These are phyloP conservation scores for Castanea mollissima DNA, from an alignment of 306 rosid species.

Conservation along the genomic window DNA sequence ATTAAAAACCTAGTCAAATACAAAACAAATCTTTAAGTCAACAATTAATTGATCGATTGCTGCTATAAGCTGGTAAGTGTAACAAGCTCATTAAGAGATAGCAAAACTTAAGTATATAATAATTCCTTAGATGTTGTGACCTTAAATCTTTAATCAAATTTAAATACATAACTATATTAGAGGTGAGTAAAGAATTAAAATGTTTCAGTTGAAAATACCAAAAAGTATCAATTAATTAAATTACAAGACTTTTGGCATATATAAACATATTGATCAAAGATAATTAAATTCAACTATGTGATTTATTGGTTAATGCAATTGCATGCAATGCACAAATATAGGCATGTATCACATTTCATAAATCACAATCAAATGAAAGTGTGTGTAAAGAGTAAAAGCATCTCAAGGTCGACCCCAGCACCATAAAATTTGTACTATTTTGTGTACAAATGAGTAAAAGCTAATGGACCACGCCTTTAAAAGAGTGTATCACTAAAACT, in stretches of 20 bases:
- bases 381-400: neutral
- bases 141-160: too few species aligned
- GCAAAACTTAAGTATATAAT: neutral
- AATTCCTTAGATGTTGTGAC: too few species aligned
- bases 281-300: too few species aligned
- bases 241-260: too few species aligned
- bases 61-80: neutral
- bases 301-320: too few species aligned
- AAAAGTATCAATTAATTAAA: too few species aligned
- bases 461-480: constrained; percentile 2
- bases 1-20: neutral
- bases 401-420: neutral
- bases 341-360: too few species aligned
- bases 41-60: neutral
- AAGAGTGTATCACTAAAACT: neutral
- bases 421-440: neutral
- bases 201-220: accelerated
- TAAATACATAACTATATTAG: too few species aligned
- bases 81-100: neutral
- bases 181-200: too few species aligned
- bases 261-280: too few species aligned
- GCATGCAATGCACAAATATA: too few species aligned
- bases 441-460: neutral
- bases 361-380: too few species aligned
- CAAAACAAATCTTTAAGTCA: neutral